Percentiles rank a stretch among this genome's conserved stretches.
phyloP scores from a whole-genome alignment of 2,329 filamentous ascomycete species.

The Stylonectria norvegica region DNA sequence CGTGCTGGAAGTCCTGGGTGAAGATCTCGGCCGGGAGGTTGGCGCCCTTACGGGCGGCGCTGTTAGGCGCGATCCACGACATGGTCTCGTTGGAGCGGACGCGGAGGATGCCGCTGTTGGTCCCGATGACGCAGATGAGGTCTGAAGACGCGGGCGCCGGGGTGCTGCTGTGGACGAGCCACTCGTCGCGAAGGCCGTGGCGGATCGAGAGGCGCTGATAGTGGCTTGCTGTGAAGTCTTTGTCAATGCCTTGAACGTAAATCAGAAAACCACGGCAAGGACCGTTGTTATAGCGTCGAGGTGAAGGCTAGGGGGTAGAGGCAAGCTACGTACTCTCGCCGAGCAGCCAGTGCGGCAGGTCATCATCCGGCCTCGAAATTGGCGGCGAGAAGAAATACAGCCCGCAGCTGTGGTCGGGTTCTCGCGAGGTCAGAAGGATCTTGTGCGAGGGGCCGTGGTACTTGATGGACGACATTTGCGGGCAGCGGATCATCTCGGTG shows the following conservation, averaged over 20 bases:
- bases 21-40: slow-evolving; percentile 40
- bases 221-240: slow-evolving; percentile 25
- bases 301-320: not conserved
- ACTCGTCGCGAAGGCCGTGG: slow-evolving; percentile 25
- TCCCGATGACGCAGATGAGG: slow-evolving; percentile 46
- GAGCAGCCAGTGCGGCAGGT: slow-evolving; percentile 37
- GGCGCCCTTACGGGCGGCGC: slow-evolving; percentile 14
- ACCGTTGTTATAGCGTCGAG: too few species aligned
- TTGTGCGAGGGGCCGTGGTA: slow-evolving; percentile 42
- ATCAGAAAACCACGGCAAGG: too few species aligned
- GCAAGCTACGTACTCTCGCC: slow-evolving; percentile 30
- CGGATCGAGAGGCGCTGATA: slow-evolving; percentile 32
- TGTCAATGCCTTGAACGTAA: too few species aligned
- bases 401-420: slow-evolving; percentile 30
- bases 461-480: slow-evolving; percentile 45
- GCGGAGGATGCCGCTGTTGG: slow-evolving; percentile 44
- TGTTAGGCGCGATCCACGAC: slow-evolving; percentile 32
- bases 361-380: slow-evolving; percentile 25
- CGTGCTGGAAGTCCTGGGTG: slow-evolving; percentile 45
- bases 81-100: slow-evolving; percentile 32
- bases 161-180: slow-evolving; percentile 40
- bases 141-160: slow-evolving; percentile 39
- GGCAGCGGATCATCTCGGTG: slow-evolving; percentile 37
- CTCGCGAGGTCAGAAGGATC: slow-evolving; percentile 42
- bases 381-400: slow-evolving; percentile 39